Percentiles rank a stretch among this genome's conserved stretches.
Evolutionary conservation across 805 yeast genomes (phyloP).

Genomic region (Wickerhamiella bombiphila): DNA sequence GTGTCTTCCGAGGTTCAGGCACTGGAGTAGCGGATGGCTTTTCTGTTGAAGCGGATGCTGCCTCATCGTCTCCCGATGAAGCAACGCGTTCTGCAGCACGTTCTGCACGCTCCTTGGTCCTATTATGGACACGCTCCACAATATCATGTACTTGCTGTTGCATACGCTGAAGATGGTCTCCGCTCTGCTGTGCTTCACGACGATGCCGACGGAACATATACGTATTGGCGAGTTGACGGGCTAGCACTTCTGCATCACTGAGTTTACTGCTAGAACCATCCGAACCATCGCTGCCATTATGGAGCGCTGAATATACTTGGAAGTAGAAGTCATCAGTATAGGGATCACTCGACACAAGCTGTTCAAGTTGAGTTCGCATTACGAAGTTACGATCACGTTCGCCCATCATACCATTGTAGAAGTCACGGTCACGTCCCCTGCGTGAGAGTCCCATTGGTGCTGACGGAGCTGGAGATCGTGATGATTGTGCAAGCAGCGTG

Average conservation of each 20-base stretch:
- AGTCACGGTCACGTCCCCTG: constrained; percentile 13
- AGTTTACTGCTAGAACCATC: constrained; percentile 3
- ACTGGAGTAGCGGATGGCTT: neutral
- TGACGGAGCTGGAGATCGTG: constrained; percentile 1
- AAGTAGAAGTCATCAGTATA: constrained; percentile 92
- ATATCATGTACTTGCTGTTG: constrained; percentile 96
- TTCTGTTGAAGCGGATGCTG: neutral
- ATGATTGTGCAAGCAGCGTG: neutral
- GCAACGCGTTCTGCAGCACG: neutral
- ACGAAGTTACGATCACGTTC: constrained; percentile 94
- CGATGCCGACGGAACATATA: constrained; percentile 40
- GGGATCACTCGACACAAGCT: constrained; percentile 93
- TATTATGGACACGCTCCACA: constrained; percentile 71
- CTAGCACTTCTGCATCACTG: constrained; percentile 19
- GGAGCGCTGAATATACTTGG: constrained; percentile 74
- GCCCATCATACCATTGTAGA: constrained; percentile 85
- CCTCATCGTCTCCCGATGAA: constrained; percentile 2
- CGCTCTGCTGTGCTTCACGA: constrained; percentile 32
- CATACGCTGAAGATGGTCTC: constrained; percentile 49
- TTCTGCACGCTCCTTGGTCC: constrained; percentile 7
- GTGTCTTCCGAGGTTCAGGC: constrained; percentile 17
- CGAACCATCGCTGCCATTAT: constrained; percentile 26
- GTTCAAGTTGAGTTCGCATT: constrained; percentile 85
- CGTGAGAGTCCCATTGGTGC: constrained; percentile 1
- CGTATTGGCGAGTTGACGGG: constrained; percentile 75